These are phyloP conservation scores for Coemansia sp. DNA, from an alignment of 192 early-diverging fungal species.

Conservation along the genomic window DNA sequence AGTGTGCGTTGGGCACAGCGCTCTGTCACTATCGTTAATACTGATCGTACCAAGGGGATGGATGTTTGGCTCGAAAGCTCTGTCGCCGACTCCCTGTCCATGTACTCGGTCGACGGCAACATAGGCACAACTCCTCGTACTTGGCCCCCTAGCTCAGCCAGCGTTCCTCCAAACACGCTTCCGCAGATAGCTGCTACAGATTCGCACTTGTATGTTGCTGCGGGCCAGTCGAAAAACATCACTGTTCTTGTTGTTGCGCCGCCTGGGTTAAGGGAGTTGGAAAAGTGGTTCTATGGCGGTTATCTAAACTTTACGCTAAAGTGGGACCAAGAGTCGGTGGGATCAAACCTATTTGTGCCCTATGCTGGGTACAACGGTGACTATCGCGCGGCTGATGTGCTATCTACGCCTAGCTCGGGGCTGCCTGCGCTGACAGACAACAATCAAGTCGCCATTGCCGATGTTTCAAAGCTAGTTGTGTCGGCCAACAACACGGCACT, in stretches of 20 bases:
- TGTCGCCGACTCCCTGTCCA: conserved; percentile 42
- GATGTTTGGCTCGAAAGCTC: conserved; percentile 7
- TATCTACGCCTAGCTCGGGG: conserved; percentile 17
- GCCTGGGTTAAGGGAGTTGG: conserved; percentile 29
- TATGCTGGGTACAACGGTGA: conserved; percentile 54
- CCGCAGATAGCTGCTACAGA: conserved; percentile 12
- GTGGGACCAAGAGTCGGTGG: conserved; percentile 17
- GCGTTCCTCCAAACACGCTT: conserved; percentile 1
- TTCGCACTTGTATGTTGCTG: conserved; percentile 10
- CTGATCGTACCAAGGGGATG: conserved; percentile 24
- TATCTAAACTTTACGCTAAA: conserved; percentile 35
- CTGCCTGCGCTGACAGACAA: conserved; percentile 23
- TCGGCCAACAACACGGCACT: background rate
- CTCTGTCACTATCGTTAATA: conserved; percentile 33
- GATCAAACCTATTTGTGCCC: conserved; percentile 29
- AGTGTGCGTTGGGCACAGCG: conserved; percentile 18
- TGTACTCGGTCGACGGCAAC: conserved; percentile 27
- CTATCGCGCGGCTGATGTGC: conserved; percentile 29
- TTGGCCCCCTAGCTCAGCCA: conserved; percentile 14
- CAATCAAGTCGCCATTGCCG: background rate
- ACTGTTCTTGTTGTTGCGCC: conserved; percentile 38
- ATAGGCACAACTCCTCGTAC: conserved; percentile 19
- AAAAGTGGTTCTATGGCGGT: conserved; percentile 54
- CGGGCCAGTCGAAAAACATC: conserved; percentile 28
- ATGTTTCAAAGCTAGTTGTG: conserved; percentile 25